Percentiles rank a stretch among this genome's conserved stretches.
phyloP scores from a whole-genome alignment of 1,284 basidiomycete species.

The Wolfiporia cocos region DNA sequence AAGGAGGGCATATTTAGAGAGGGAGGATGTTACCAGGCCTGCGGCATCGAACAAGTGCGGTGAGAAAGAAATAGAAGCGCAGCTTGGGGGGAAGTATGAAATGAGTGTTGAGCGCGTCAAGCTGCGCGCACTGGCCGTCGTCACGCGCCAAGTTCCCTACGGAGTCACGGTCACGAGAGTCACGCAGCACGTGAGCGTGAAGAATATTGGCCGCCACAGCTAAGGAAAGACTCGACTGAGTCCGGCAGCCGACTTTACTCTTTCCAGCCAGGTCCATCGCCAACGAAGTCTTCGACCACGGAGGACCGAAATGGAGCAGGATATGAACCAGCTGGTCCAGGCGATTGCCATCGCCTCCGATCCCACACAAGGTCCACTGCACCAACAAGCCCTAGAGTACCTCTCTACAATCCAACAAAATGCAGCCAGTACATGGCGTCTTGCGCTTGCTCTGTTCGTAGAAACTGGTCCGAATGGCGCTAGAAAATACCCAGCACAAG shows the following conservation, averaged over 20 bases:
- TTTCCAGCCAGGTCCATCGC: too few relatives aligned
- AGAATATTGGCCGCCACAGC: too few relatives aligned
- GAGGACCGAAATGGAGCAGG: slow-evolving; percentile 64
- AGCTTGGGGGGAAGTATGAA: slow-evolving; percentile 5
- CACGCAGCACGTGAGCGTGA: too few relatives aligned
- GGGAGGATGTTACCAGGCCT: slow-evolving; percentile 3
- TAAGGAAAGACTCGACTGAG: too few relatives aligned
- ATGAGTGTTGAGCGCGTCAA: too few relatives aligned
- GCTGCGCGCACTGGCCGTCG: neutral
- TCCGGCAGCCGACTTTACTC: too few relatives aligned
- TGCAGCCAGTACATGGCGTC: slow-evolving; percentile 69
- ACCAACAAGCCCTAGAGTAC: slow-evolving; percentile 80
- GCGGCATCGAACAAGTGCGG: slow-evolving; percentile 8
- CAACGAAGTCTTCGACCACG: too few relatives aligned
- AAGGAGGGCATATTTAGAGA: slow-evolving; percentile 13
- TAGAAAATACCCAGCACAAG: slow-evolving; percentile 68
- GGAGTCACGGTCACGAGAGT: too few relatives aligned
- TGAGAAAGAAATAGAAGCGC: slow-evolving; percentile 3
- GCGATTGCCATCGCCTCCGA: slow-evolving; percentile 83
- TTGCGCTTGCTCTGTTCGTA: slow-evolving; percentile 71
- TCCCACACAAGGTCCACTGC: slow-evolving; percentile 59
- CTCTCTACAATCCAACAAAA: slow-evolving; percentile 75
- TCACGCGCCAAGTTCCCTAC: too few relatives aligned
- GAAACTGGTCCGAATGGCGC: slow-evolving; percentile 50
- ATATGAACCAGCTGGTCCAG: slow-evolving; percentile 72